Evolutionary conservation across 2,329 filamentous ascomycete genomes (phyloP), one percentile per base, ranked within the genome.

Genomic region (Nectriaceae sp.): DNA sequence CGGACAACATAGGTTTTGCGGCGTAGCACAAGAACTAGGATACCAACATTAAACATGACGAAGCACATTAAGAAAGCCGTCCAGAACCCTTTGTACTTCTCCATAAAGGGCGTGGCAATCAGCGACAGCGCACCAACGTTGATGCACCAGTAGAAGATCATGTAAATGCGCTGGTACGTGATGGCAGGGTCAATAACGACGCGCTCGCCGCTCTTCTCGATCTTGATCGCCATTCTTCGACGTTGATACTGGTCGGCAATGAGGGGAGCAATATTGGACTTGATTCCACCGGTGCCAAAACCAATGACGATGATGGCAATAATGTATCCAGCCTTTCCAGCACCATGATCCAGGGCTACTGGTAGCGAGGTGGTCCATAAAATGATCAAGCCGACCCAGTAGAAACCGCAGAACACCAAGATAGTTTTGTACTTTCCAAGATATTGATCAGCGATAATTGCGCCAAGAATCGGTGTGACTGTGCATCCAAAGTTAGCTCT

Each of bases 111-210:
- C 1, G 84, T 89, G 5, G 80, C 83, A 56, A 90, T 77, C 45
- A 82, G 73, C 0, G 82, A 87, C 5, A 91, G 73, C 2, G 84
- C 81, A n/a, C 87, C 88, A 15, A 90, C 57, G 67, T 90, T 90
- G 63, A 90, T 89, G 69, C 82, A 86, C 65, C 78, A 76, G 69
- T 89, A 89, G 72, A 89, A 89, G 62, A 89, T 79, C 83, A 84
- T 87, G 74, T 87, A 89, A 52, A 89, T 83, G 40, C 83, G 76
- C 60, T 85, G 81, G 53, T 85, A 79, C 1, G 86, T 89, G 46
- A 87, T 73, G 33, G 79, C 75, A 0, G 85, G 84, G 57, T 89
- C 85, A 21, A 88, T 78, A 54, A 89, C 76, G 45, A 89, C 82
- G 73, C 76, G 73, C 66, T 83, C 77, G 33, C 80, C 80, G 5